Evolutionary conservation across 257 asterid genomes (phyloP).

Genomic region (Solanum ahanhuiri): DNA sequence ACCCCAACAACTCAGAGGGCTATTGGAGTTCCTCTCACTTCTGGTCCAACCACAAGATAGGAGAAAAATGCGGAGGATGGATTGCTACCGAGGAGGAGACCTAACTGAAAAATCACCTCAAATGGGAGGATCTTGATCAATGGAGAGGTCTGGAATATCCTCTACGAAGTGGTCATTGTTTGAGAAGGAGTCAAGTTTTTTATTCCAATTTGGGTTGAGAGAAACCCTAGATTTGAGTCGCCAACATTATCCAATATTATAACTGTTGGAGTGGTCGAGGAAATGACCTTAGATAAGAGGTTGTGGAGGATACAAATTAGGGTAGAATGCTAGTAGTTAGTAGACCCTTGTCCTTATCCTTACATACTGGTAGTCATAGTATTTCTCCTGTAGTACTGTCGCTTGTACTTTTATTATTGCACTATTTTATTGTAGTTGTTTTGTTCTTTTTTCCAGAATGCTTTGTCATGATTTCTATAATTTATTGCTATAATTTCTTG

Average conservation of each 20-base stretch:
- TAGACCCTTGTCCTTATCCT: not conserved
- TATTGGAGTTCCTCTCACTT: not conserved
- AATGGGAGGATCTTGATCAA: not conserved
- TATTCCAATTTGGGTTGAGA: not conserved
- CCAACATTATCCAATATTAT: not conserved
- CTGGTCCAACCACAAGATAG: not conserved
- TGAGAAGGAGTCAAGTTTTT: not conserved
- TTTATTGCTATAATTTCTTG: not conserved
- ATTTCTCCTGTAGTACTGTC: not conserved
- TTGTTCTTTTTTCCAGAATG: not conserved
- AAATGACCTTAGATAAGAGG: not conserved
- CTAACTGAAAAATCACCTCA: not conserved
- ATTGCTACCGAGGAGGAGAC: not conserved
- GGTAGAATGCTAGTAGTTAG: not conserved
- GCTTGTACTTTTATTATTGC: not conserved
- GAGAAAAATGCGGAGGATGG: not conserved
- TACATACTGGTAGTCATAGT: not conserved
- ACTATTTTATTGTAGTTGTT: not conserved
- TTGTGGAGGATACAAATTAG: not conserved
- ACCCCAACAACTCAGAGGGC: not conserved
- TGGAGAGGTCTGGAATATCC: not conserved
- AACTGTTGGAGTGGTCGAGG: not conserved
- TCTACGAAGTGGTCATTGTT: not conserved
- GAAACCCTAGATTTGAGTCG: not conserved
- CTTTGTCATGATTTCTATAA: not conserved